Evolutionary conservation across 1,284 basidiomycete species (phyloP).

Genomic region (Sporisorium exsertum): DNA sequence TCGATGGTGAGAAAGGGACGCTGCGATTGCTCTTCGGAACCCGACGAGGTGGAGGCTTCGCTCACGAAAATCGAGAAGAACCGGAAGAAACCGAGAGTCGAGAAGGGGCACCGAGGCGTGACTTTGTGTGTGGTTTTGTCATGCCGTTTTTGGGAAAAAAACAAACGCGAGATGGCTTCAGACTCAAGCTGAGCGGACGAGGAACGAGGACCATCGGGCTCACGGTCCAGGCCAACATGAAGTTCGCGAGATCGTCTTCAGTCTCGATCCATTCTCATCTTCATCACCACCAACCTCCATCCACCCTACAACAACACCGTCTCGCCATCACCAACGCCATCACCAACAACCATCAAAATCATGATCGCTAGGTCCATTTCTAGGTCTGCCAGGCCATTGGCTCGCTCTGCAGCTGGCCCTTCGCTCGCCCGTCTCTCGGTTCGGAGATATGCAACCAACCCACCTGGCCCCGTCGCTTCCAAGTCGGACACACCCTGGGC

Average conservation of each 20-base stretch:
- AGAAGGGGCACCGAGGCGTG: no score
- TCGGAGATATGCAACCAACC: constrained; percentile 27
- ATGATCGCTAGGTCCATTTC: constrained; percentile 29
- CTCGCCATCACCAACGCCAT: no score
- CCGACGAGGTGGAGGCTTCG: no score
- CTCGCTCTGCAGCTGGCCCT: constrained; percentile 23
- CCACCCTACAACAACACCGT: neutral
- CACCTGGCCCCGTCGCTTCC: constrained; percentile 6
- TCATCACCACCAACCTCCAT: neutral
- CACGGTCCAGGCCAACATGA: neutral
- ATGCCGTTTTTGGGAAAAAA: no score
- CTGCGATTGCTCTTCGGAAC: no score
- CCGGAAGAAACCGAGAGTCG: no score
- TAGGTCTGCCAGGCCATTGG: constrained; percentile 30
- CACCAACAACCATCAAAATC: constrained; percentile 12
- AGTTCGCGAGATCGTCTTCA: neutral
- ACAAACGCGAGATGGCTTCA: no score
- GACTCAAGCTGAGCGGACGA: no score
- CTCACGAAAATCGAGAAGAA: no score
- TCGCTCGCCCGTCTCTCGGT: constrained; percentile 23
- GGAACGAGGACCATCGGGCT: neutral
- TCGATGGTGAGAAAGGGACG: no score
- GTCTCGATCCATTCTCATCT: neutral
- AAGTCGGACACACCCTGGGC: constrained; percentile 53
- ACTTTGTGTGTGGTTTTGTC: no score